phyloP scores from a whole-genome alignment of 1,284 basidiomycete species.

The Rhodotorula sp. region DNA sequence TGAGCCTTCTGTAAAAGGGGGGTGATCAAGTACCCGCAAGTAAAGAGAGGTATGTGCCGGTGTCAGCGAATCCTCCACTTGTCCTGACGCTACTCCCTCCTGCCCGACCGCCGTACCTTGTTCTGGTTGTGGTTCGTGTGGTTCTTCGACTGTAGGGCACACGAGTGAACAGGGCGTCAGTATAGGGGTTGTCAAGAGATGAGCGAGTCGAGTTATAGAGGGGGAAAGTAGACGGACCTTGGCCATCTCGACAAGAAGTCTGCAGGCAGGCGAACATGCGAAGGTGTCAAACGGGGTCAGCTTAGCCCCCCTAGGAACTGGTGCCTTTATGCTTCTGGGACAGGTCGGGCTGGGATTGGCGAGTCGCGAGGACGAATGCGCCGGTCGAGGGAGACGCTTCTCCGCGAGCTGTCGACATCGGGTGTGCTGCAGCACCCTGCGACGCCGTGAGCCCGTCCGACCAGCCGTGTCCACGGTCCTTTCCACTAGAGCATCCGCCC shows the following conservation, averaged over 20 bases:
- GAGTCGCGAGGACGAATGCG: no score
- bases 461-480: no score
- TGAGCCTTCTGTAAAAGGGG: conserved; percentile 67
- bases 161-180: background rate
- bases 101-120: conserved; percentile 41
- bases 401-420: no score
- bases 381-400: no score
- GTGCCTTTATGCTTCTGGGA: no score
- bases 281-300: no score
- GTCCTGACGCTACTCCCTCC: background rate
- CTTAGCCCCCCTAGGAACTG: no score
- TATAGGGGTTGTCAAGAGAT: background rate
- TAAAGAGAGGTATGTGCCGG: background rate
- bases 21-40: background rate
- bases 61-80: conserved; percentile 7
- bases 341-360: no score
- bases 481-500: no score
- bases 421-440: no score
- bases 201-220: background rate
- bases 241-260: conserved; percentile 6
- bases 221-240: background rate
- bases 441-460: no score
- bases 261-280: background rate
- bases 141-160: conserved; percentile 56
- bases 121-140: conserved; percentile 80